Percentiles rank a stretch among this genome's conserved stretches.
phyloP scores from a whole-genome alignment of 805 yeast species.

The Torulaspora microellipsoides region DNA sequence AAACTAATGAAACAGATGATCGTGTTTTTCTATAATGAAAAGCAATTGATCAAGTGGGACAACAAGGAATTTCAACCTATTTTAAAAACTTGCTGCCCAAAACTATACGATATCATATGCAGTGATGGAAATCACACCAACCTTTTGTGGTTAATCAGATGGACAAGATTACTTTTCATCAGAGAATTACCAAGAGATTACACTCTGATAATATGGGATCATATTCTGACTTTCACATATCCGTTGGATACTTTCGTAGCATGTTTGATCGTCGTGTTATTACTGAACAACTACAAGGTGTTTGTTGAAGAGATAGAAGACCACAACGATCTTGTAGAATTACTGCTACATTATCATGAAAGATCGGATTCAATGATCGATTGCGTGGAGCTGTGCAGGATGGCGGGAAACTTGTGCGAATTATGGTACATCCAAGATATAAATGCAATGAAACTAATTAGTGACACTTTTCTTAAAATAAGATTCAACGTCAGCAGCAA shows the following conservation, averaged over 20 bases:
- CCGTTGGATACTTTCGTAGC: conserved; percentile 24
- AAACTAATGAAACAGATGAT: conserved; percentile 27
- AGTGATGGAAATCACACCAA: conserved; percentile 15
- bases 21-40: conserved; percentile 27
- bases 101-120: conserved; percentile 14
- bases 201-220: conserved; percentile 32
- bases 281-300: conserved; percentile 20
- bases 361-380: conserved; percentile 14
- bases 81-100: conserved; percentile 19
- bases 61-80: conserved; percentile 19
- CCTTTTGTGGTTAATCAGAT: conserved; percentile 33
- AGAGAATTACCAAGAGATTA: conserved; percentile 28
- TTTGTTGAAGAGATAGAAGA: conserved; percentile 19
- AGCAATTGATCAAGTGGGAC: conserved; percentile 26
- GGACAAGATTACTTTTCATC: conserved; percentile 31
- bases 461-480: conserved; percentile 22
- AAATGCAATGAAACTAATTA: conserved; percentile 21
- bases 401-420: conserved; percentile 29
- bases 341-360: conserved; percentile 23
- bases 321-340: conserved; percentile 29
- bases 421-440: conserved; percentile 20
- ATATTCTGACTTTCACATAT: conserved; percentile 24
- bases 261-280: conserved; percentile 22
- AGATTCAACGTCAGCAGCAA: conserved; percentile 14
- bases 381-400: conserved; percentile 24